Evolutionary conservation across 805 yeast species (phyloP).

Genomic region (Candida ulmi): DNA sequence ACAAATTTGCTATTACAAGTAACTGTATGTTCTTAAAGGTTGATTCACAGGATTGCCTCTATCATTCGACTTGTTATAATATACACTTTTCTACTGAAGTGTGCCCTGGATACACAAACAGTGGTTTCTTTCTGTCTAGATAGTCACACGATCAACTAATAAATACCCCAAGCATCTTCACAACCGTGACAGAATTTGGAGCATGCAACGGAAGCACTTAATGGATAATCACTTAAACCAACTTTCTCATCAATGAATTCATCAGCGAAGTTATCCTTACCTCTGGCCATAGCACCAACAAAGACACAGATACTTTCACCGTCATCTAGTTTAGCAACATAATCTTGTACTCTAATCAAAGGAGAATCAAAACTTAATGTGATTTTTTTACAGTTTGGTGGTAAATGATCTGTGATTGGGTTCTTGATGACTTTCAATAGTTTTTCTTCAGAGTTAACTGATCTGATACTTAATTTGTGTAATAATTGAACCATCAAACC

Average conservation of each 20-base stretch:
- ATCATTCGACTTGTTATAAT: too few relatives aligned
- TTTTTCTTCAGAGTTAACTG: slow-evolving; percentile 93
- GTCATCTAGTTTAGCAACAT: slow-evolving; percentile 68
- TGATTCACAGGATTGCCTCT: too few relatives aligned
- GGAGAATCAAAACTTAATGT: slow-evolving; percentile 92
- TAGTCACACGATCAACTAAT: too few relatives aligned
- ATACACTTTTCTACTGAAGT: too few relatives aligned
- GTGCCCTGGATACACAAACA: too few relatives aligned
- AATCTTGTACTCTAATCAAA: slow-evolving; percentile 83
- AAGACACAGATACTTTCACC: slow-evolving; percentile 96
- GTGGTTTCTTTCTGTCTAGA: too few relatives aligned
- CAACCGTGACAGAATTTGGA: slow-evolving; percentile 98
- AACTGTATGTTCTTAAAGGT: too few relatives aligned
- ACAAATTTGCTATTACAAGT: too few relatives aligned
- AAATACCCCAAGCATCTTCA: slow-evolving; percentile 95
- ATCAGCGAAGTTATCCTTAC: slow-evolving; percentile 95
- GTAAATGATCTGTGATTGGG: slow-evolving; percentile 95
- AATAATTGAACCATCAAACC: slow-evolving; percentile 96
- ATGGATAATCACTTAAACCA: slow-evolving; percentile 91
- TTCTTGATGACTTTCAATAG: slow-evolving; percentile 90
- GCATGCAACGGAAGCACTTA: slow-evolving; percentile 97
- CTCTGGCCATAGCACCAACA: slow-evolving; percentile 99
- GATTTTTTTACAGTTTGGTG: slow-evolving; percentile 90
- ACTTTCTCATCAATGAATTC: slow-evolving; percentile 95
- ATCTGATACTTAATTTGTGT: slow-evolving; percentile 87